Evolutionary conservation across 345 rosid genomes (phyloP), one percentile per base, ranked within the genome.

Genomic region (Citrus maxima): DNA sequence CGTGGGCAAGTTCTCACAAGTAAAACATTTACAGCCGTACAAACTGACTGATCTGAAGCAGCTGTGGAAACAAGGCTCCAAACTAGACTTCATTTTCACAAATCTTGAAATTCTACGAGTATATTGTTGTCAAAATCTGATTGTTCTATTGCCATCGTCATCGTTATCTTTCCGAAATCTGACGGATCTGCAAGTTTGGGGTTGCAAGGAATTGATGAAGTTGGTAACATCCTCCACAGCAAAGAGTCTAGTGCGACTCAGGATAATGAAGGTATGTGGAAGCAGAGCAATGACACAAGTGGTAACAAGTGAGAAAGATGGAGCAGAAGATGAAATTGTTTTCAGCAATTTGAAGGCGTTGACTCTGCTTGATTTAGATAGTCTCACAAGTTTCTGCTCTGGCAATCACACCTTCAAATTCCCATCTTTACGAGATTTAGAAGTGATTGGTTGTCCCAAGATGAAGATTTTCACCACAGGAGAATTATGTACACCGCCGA

Each of bases 211-310:
- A 46, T 25, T 80, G 64, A 49, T 10, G 32, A 32, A 67, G 3
- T 9, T 80, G 14, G 14, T 80, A 16, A 12, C 82, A 74, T 25
- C 70, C 18, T 59, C n/a, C 16, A 54, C 56, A 18, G 82, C 74
- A 4, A 62, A 34, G 61, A 80, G 70, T 49, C 19, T 74, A 63
- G 65, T 21, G 40, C 74, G 34, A 2, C 54, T 81, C 5, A 32
- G 4, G 19, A 1, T 0, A 4, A 7, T 81, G 78, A 24, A 0
- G 22, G 18, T 72, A 35, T 4, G 0, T 32, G 7, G 21, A 4
- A 56, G 76, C 32, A 2, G 0, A 19, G n/a, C 3, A 10, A 34
- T 72, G 49, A 56, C 64, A 56, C 49, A 72, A 72, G 42, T 72
- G 14, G 49, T 72, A 3, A 7, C 1, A 56, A n/a, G 24, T 5